These are phyloP conservation scores for Aspergillus hiratsukae DNA, from an alignment of 2,329 filamentous ascomycete species.

Conservation along the genomic window DNA sequence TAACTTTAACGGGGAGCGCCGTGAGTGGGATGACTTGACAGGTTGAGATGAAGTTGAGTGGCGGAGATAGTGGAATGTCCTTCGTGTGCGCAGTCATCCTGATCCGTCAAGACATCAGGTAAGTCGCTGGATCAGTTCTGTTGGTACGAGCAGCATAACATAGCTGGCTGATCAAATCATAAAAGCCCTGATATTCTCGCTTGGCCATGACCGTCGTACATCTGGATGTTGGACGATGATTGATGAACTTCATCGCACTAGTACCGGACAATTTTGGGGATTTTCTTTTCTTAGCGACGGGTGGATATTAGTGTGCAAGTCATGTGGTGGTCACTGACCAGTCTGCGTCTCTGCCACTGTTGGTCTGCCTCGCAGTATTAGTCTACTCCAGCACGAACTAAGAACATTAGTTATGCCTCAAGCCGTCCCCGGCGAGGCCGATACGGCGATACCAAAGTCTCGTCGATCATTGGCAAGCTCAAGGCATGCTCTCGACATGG, in stretches of 20 bases:
- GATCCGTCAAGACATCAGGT: slow-evolving; percentile 1
- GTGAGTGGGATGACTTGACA: slow-evolving; percentile 16
- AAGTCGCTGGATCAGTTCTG: background rate
- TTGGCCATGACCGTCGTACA: background rate
- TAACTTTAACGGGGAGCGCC: slow-evolving; percentile 1
- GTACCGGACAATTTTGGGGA: slow-evolving; percentile 12
- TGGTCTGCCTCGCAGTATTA: background rate
- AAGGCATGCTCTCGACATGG: background rate
- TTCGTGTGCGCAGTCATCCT: slow-evolving; percentile 9
- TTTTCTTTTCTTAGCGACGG: slow-evolving; percentile 3
- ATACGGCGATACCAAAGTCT: slow-evolving; percentile 2
- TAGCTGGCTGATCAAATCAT: background rate
- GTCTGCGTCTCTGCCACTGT: background rate
- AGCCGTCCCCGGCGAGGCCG: slow-evolving; percentile 18
- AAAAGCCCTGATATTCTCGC: background rate
- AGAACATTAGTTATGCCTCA: background rate
- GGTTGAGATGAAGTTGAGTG: slow-evolving; percentile 17
- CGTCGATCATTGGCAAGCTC: slow-evolving; percentile 3
- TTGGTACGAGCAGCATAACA: background rate
- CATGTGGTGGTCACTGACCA: slow-evolving; percentile 21
- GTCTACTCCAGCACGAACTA: background rate
- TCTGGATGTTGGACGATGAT: background rate
- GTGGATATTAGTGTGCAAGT: slow-evolving; percentile 12
- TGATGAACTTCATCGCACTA: background rate
- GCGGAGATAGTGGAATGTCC: slow-evolving; percentile 18